These are phyloP conservation scores for Yamadazyma atlantica DNA, from an alignment of 1,139 yeast genomes.

Conservation along the genomic window DNA sequence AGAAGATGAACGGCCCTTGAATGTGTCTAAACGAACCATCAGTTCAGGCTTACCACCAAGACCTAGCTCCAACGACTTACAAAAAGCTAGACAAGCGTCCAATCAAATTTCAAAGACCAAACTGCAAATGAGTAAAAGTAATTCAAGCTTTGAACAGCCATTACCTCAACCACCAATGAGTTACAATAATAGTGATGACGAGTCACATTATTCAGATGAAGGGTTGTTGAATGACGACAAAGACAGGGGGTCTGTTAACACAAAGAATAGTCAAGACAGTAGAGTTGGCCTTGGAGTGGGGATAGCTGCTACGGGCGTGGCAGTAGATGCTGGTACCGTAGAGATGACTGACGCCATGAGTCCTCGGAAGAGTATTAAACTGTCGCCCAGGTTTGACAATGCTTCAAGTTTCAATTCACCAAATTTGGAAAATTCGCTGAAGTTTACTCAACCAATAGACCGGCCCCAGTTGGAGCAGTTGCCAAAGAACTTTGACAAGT, in stretches of 20 bases:
- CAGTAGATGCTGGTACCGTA: slow-evolving; percentile 2
- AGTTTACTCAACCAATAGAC: no score
- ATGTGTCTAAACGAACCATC: slow-evolving; percentile 2
- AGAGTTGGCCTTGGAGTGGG: neutral
- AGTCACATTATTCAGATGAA: slow-evolving; percentile 14
- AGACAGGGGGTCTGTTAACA: neutral
- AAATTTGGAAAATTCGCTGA: no score
- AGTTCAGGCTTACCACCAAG: slow-evolving; percentile 33
- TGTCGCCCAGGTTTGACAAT: no score
- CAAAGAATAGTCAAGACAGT: slow-evolving; percentile 1
- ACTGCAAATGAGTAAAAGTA: slow-evolving; percentile 1
- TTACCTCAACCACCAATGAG: slow-evolving; percentile 16
- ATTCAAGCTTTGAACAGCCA: slow-evolving; percentile 10
- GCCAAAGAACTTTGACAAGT: no score
- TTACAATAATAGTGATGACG: slow-evolving; percentile 9
- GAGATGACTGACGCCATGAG: neutral
- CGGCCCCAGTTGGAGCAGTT: no score
- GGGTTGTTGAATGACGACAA: slow-evolving; percentile 1
- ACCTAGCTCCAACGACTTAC: slow-evolving; percentile 32
- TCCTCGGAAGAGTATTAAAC: neutral
- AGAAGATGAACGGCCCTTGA: slow-evolving; percentile 4
- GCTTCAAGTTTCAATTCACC: no score
- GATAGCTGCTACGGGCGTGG: slow-evolving; percentile 1
- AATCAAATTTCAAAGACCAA: slow-evolving; percentile 14
- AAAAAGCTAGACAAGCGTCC: slow-evolving; percentile 34